phyloP scores from a whole-genome alignment of 148 eudicot genomes.

The Vaccinium corymbosum region DNA sequence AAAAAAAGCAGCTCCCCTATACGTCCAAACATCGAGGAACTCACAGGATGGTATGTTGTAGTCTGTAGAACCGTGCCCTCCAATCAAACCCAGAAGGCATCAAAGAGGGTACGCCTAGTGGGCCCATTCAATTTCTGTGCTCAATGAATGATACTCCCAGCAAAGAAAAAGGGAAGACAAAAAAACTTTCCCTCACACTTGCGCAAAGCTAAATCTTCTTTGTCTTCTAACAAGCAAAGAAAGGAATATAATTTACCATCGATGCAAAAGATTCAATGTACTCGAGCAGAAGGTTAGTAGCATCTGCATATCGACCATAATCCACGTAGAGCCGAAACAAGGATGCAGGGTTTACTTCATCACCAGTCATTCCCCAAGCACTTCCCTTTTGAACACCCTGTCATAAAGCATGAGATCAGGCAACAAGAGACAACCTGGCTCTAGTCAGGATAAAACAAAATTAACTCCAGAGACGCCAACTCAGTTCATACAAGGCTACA shows the following conservation, averaged over 20 bases:
- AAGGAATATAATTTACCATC: constrained; percentile 38
- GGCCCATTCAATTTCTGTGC: neutral
- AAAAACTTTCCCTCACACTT: neutral
- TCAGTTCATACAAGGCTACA: neutral
- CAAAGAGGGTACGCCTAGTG: neutral
- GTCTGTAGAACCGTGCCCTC: neutral
- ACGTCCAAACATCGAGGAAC: neutral
- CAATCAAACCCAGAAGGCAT: neutral
- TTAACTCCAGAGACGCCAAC: neutral
- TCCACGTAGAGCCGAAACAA: constrained; percentile 80
- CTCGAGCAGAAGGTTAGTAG: constrained; percentile 74
- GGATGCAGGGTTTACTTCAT: constrained; percentile 77
- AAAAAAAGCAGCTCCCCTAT: neutral
- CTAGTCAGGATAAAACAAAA: neutral
- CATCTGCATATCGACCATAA: constrained; percentile 83
- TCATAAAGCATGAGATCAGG: constrained; percentile 19
- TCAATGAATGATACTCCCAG: neutral
- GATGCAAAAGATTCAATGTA: constrained; percentile 67
- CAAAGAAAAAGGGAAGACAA: neutral
- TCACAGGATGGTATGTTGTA: neutral
- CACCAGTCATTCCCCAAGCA: constrained; percentile 75
- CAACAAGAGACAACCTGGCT: constrained; percentile 4
- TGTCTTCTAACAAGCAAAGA: neutral
- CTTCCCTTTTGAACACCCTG: constrained; percentile 53
- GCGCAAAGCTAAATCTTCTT: constrained; percentile 9